Evolutionary conservation across 2,329 filamentous ascomycete genomes (phyloP).

Genomic region (Cercospora zeae-maydis): DNA sequence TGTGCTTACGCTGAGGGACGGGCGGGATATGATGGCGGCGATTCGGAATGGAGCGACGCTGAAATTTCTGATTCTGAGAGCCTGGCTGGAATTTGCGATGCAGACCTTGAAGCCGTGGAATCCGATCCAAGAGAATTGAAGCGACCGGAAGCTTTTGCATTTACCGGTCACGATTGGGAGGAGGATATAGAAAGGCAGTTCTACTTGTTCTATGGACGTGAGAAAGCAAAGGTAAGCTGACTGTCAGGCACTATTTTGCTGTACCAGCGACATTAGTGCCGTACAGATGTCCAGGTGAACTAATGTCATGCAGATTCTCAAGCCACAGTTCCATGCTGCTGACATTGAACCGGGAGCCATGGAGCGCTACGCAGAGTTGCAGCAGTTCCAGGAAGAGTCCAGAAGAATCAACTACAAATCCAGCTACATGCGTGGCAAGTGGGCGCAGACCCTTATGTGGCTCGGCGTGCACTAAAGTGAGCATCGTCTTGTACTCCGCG

Average conservation of each 20-base stretch:
- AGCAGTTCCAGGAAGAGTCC: not conserved
- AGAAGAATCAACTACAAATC: not conserved
- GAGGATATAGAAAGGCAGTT: not conserved
- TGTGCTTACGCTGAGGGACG: not conserved
- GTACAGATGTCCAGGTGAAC: not conserved
- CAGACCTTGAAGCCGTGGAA: not conserved
- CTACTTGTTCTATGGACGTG: not conserved
- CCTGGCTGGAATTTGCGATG: not conserved
- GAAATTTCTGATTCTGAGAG: not conserved
- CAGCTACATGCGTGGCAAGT: not conserved
- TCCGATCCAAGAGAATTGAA: not conserved
- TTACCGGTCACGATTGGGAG: not conserved
- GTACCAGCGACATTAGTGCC: too few relatives aligned
- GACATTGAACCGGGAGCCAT: not conserved
- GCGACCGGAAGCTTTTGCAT: not conserved
- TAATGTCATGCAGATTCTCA: not conserved
- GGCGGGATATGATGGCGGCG: not conserved
- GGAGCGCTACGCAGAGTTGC: not conserved
- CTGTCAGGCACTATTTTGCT: too few relatives aligned
- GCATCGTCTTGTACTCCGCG: not conserved
- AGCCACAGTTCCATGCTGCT: not conserved
- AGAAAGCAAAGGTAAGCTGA: not conserved
- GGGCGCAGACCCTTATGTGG: not conserved
- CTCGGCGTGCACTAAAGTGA: not conserved
- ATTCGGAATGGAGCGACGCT: not conserved